Base-by-base conservation (phyloP, 176 grass and related monocot species). In the Carex pumila region DNA sequence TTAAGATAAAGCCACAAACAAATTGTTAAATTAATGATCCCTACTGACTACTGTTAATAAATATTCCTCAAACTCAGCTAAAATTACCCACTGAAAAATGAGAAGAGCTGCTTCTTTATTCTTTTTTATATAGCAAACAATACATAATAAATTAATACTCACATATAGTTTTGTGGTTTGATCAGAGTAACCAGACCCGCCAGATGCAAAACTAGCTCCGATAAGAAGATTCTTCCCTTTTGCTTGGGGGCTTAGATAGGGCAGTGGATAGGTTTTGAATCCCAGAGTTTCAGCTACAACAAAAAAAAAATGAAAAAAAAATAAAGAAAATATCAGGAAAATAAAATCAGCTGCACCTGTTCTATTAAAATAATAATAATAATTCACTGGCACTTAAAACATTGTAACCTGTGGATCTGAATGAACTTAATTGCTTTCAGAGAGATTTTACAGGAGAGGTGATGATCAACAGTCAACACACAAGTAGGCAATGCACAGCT, bases 141-240 rank as follows among this genome's bases (percentile, higher is more conserved):
- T 39, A 39, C 37, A 39, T 39, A 39, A 39, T 5, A 39, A 39
- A 32, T 4, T 54, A n/a, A 53, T 68, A 88, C 94, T 91, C 75
- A 97, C 94, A 81, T 87, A 92, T 87, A 91, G 74, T 52, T 87
- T 77, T 47, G 94, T 80, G 65, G 94, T 97, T 47, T 88, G 85
- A 85, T 97, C 94, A 30, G 43, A 43, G 84, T 88, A 92, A 7
- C 92, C 91, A 54, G 94, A 97, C 65, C 85, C 94, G 3, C 92
- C 94, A 2, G 94, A 97, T 15, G 87, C 94, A 67, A 97, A 97
- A 79, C 92, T 92, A 60, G 87, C 85, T 56, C 94, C 94, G 17
- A 79, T 76, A 22, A 97, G 94, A 12, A 97, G 90, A 83, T 87
- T 97, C 61, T 91, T 79, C 78, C 94, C 92, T 1, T 83, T 80